Evolutionary conservation across 2,329 filamentous ascomycete species (phyloP), one percentile per base, ranked within the genome.

Genomic region (Sarocladium brachiariae): DNA sequence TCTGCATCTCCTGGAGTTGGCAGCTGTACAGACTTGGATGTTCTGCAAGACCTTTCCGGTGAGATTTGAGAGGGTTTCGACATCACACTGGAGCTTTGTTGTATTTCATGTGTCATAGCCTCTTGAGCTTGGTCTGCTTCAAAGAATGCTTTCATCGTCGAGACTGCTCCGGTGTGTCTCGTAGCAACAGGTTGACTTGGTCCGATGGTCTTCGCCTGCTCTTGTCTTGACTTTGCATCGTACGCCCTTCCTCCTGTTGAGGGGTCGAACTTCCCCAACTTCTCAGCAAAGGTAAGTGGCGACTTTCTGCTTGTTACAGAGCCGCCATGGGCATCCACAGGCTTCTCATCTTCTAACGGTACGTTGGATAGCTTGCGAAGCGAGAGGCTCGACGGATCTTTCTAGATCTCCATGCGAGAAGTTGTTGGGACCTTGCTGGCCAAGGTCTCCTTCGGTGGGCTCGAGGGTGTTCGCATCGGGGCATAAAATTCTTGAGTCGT

Each of bases 91-190:
- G 39, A 11, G n/a, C 18, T 27, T 7, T 23, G 39, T 3, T 13
- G 23, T 4, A 23, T 25, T 45, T 27, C 39, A 8, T 8, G n/a
- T 25, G 21, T n/a, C 4, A 13, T 19, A 4, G 8, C 3, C 27
- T 18, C 25, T 14, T 39, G 6, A 2, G 13, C 31, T 18, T 13
- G 34, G n/a, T 24, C 35, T 30, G 37, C 68, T 54, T 80, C 74
- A 58, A 78, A 78, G 58, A 71, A 68, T 31, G 76, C 76, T 3
- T 76, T 70, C 66, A 80, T 77, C 2, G 73, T 74, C 11, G 78
- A 75, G 2, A 65, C 61, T 8, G 43, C 43, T 18, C 60, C 58
- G 52, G 51, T 55, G 19, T 63, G 71, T 21, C 50, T 60, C 4
- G 58, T 51, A 1, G 53, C 53, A 7, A 55, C 56, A 2, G 55